Evolutionary conservation across 495 filamentous ascomycete genomes (phyloP).

Genomic region (Tetracladium setigerum): DNA sequence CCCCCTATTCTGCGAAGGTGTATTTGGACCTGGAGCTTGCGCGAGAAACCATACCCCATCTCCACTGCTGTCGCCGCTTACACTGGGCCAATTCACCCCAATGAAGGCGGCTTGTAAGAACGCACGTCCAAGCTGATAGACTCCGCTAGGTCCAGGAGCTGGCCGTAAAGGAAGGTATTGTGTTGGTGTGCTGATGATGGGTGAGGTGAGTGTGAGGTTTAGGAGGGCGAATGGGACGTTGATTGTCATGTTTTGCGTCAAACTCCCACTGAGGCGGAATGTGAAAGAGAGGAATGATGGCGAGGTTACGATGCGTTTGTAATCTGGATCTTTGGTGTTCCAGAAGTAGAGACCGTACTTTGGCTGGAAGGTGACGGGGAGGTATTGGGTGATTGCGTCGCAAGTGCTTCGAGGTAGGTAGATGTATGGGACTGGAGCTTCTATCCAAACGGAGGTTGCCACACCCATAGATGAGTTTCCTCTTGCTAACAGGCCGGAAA

Average conservation of each 20-base stretch:
- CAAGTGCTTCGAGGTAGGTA: constrained; percentile 38
- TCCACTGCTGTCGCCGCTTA: too few species aligned
- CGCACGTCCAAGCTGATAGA: constrained; percentile 40
- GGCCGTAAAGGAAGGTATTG: constrained; percentile 47
- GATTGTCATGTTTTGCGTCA: constrained; percentile 31
- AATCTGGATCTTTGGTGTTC: constrained; percentile 27
- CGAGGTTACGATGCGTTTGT: constrained; percentile 28
- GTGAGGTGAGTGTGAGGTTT: constrained; percentile 36
- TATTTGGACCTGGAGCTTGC: constrained; percentile 41
- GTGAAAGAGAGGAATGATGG: constrained; percentile 36
- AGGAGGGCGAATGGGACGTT: constrained; percentile 39
- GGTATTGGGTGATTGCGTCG: constrained; percentile 29
- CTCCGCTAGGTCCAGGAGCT: constrained; percentile 8
- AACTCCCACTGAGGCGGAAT: constrained; percentile 23
- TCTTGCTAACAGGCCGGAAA: constrained; percentile 28
- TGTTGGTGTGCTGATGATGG: constrained; percentile 33
- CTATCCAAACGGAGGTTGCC: constrained; percentile 19
- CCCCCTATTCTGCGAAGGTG: constrained; percentile 13
- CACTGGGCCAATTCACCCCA: constrained; percentile 37
- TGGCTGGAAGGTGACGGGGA: constrained; percentile 32
- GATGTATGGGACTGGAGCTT: constrained; percentile 33
- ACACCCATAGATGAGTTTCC: constrained; percentile 26
- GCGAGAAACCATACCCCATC: constrained; percentile 38
- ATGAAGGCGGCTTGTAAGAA: constrained; percentile 53
- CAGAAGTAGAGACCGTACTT: constrained; percentile 34